These are phyloP conservation scores for Chlamydomonas schloesseri DNA, from an alignment of 139 green algal genomes.

Conservation along the genomic window DNA sequence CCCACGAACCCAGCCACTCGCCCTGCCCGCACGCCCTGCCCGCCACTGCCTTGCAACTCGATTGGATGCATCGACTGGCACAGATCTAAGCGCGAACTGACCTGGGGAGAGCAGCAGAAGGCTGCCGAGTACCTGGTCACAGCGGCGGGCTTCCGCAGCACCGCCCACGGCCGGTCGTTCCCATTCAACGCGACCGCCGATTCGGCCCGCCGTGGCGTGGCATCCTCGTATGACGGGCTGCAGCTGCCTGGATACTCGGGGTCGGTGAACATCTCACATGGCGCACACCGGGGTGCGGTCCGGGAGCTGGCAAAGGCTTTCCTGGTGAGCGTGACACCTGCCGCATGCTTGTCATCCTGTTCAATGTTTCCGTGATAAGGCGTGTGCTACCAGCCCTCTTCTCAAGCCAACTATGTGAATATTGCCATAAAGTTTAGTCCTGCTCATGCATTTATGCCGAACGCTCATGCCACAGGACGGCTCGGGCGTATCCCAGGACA, in stretches of 20 bases:
- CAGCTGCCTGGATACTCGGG: background rate
- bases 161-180: background rate
- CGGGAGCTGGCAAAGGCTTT: constrained; percentile 62
- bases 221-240: background rate
- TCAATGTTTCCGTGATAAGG: no score
- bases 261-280: background rate
- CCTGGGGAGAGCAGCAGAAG: constrained; percentile 36
- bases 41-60: no score
- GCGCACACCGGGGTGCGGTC: constrained; percentile 43
- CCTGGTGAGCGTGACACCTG: constrained; percentile 28
- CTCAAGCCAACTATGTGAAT: no score
- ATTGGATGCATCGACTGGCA: background rate
- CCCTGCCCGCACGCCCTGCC: no score
- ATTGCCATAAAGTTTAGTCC: no score
- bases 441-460: no score
- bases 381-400: no score
- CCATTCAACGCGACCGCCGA: constrained; percentile 16
- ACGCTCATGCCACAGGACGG: constrained; percentile 57
- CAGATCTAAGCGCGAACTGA: background rate
- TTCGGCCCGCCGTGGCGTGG: background rate
- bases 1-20: no score
- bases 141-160: constrained; percentile 40
- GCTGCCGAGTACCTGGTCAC: constrained; percentile 39
- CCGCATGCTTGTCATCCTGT: no score
- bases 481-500: constrained; percentile 64